Evolutionary conservation across 148 eudicot genomes (phyloP), one percentile per base, ranked within the genome.

Genomic region (Selenicereus undatus): DNA sequence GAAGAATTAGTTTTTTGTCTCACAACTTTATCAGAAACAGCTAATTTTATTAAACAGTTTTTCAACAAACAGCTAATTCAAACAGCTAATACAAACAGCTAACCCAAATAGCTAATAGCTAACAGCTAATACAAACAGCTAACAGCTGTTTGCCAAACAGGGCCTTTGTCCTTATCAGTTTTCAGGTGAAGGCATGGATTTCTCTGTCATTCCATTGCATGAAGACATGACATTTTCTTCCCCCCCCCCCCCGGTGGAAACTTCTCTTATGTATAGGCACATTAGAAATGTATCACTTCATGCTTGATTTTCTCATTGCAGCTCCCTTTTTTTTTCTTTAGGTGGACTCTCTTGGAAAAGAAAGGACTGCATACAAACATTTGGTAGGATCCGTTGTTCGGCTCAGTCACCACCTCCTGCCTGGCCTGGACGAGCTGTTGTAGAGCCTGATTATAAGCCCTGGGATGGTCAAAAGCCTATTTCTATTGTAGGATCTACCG

Each of bases 391-490:
- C 77, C 90, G 87, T 14, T 97, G 98, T 88, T 94, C 98, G 50
- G 89, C 87, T n/a, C 93, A 90, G 88, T 79, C 81, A 73, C 99
- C 97, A 60, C 99, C 99, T 73, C 91, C 99, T 68, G 99, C 99
- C n/a, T 97, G 99, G 99, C 93, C 97, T 4, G 99, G 99, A 39
- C 87, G 93, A 35, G 99, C 99, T 71, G 90, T 92, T 16, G 90
- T 35, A 0, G 95, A 94, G 78, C 89, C 94, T 68, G 91, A 80
- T 64, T 83, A 78, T 18, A 91, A 89, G 87, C 76, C 81, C 64
- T 97, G 99, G 99, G 92, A 93, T 62, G 98, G 99, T 74, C 99
- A 89, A 21, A 97, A 97, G 86, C 99, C 99, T 64, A 91, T 97
- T 22, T 90, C 99, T 30, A 84, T 97, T 58, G 88, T 97, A 84